Evolutionary conservation across 2,329 filamentous ascomycete genomes (phyloP).

Genomic region (Nannizzia gypsea): DNA sequence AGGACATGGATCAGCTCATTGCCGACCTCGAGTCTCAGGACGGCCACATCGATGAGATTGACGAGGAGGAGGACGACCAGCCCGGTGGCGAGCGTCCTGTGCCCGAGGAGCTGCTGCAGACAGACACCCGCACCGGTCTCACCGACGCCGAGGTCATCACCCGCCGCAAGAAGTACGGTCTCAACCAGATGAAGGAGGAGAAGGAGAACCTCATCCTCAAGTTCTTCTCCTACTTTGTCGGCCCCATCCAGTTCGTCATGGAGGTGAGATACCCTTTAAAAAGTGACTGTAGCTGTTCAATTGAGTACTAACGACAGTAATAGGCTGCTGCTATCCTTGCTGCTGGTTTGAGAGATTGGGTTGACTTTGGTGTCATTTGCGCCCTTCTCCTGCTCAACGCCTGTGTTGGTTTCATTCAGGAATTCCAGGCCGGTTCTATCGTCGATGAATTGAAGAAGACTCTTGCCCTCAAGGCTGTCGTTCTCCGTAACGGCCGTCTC

Average conservation of each 20-base stretch:
- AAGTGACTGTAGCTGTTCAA: conserved; percentile 5
- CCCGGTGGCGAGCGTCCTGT: conserved; percentile 47
- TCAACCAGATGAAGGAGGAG: conserved; percentile 86
- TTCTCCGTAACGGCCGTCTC: conserved; percentile 67
- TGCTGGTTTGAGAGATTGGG: conserved; percentile 76
- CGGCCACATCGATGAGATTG: conserved; percentile 53
- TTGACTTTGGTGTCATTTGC: conserved; percentile 87
- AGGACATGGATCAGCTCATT: conserved; percentile 77
- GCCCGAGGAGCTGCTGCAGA: conserved; percentile 66
- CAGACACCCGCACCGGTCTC: conserved; percentile 60
- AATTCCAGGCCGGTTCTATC: conserved; percentile 80
- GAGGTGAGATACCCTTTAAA: conserved; percentile 46
- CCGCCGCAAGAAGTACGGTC: conserved; percentile 60
- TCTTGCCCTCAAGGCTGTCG: conserved; percentile 73
- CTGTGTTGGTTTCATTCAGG: conserved; percentile 73
- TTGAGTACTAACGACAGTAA: neutral
- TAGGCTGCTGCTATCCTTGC: conserved; percentile 66
- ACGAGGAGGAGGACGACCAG: conserved; percentile 47
- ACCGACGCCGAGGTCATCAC: conserved; percentile 55
- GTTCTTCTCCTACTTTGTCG: conserved; percentile 71
- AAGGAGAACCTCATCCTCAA: conserved; percentile 76
- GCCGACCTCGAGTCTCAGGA: conserved; percentile 77
- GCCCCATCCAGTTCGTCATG: conserved; percentile 91
- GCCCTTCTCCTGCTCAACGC: conserved; percentile 75
- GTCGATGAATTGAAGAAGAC: conserved; percentile 88